Evolutionary conservation across 2,329 filamentous ascomycete species (phyloP), one percentile per base, ranked within the genome.

Genomic region (Ceratocystis harringtonii): DNA sequence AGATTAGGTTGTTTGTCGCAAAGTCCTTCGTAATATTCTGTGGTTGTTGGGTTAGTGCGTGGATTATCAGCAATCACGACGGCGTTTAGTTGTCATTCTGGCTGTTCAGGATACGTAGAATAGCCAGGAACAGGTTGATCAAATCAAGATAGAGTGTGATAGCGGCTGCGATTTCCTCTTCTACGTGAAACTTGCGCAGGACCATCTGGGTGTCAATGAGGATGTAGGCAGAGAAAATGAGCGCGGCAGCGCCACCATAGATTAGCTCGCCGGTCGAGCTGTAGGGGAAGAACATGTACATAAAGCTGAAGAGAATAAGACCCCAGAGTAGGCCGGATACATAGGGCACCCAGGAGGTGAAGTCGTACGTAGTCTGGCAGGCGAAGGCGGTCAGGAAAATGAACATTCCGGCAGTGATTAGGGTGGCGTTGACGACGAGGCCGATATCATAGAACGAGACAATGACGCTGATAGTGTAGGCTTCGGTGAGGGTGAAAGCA

Each of bases 301-400:
- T 91, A 79, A 99, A 94, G 62, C 94, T 89, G 73, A 97, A 96
- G 50, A 99, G 79, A 69, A 99, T 81, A 67, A 96, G 77, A 5
- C 89, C 87, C 94, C 94, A 97, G 19, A 99, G 82, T 0, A 81
- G 86, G 67, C 92, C 92, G 72, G 95, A 95, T 2, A 97, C 84
- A 74, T 96, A 97, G 19, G 94, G 92, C 80, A 92, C 89, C 92
- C 94, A 99, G 69, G 84, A 87, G 1, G 92, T 97, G 75, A 99
- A 99, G 79, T 99, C 94, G 74, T 99, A 99, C 75, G 95, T 95
- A 69, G 89, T 89, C 79, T 99, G 94, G 83, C 92, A 96, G 62
- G 94, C 94, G 75, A 99, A 97, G 57, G 92, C 76, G 1, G 87
- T 90, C 63, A 91, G 82, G 72, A 89, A 84, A 71, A 90, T 79